Evolutionary conservation across 495 filamentous ascomycete species (phyloP).

Genomic region (Sphaerosporella brunnea): DNA sequence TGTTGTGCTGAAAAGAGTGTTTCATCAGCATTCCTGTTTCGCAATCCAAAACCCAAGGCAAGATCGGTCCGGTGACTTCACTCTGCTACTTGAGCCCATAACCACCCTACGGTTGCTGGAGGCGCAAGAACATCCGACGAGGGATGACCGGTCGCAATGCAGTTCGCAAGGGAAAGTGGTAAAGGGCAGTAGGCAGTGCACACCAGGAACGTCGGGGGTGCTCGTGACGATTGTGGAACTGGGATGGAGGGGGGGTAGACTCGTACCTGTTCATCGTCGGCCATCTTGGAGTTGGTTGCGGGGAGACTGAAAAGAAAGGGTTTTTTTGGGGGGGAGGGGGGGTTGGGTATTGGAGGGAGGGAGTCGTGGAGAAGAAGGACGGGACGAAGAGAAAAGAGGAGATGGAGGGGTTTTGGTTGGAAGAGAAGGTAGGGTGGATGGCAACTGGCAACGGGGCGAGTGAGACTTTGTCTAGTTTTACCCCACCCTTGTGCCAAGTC

Average conservation of each 20-base stretch:
- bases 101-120: too few relatives aligned
- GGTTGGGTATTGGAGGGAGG: constrained; percentile 8
- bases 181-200: not conserved
- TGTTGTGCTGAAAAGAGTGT: constrained; percentile 40
- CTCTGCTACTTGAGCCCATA: too few relatives aligned
- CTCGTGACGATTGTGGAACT: too few relatives aligned
- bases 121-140: not conserved
- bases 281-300: constrained; percentile 32
- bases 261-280: constrained; percentile 44
- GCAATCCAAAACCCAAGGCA: constrained; percentile 1
- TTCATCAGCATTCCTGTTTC: constrained; percentile 2
- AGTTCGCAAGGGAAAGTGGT: not conserved
- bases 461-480: not conserved
- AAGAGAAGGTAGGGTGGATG: not conserved
- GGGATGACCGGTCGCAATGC: not conserved
- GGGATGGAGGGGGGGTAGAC: not conserved
- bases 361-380: constrained; percentile 20
- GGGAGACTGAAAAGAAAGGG: constrained; percentile 20
- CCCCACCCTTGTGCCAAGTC: not conserved
- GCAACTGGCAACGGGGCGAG: constrained; percentile 6
- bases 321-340: constrained; percentile 13
- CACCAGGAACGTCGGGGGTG: not conserved
- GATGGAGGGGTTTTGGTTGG: constrained; percentile 6
- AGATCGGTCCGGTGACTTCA: too few relatives aligned
- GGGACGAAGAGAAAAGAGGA: constrained; percentile 17